phyloP scores from a whole-genome alignment of 106 monocot species.

The Acorus calamus region DNA sequence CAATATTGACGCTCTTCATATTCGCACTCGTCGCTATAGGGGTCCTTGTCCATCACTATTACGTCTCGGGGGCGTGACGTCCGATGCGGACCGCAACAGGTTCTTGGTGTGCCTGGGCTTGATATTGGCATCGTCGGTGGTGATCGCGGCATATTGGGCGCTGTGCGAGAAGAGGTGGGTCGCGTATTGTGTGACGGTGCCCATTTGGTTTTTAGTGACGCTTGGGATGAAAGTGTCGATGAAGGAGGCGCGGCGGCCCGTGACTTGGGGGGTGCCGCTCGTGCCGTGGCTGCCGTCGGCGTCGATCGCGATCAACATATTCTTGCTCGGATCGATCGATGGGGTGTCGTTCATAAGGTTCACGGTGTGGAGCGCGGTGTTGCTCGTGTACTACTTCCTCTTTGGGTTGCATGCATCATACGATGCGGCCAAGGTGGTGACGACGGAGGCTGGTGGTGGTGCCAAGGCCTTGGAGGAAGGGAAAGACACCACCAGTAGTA shows the following conservation, averaged over 20 bases:
- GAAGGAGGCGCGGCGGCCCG: slow-evolving; percentile 50
- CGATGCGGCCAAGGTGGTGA: slow-evolving; percentile 42
- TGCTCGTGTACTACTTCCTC: slow-evolving; percentile 60
- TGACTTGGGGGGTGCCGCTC: slow-evolving; percentile 62
- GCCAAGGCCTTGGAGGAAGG: too few relatives aligned
- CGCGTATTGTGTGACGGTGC: slow-evolving; percentile 30
- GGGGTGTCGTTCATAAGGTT: slow-evolving; percentile 54
- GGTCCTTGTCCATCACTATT: slow-evolving; percentile 58
- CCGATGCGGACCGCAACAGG: slow-evolving; percentile 26
- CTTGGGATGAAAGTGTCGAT: slow-evolving; percentile 21
- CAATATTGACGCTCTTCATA: slow-evolving; percentile 79
- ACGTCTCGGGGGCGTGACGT: slow-evolving; percentile 51
- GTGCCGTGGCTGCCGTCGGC: slow-evolving; percentile 81
- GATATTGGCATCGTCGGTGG: slow-evolving; percentile 42
- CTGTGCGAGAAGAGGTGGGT: slow-evolving; percentile 18
- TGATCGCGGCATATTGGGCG: slow-evolving; percentile 35
- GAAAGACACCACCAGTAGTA: too few relatives aligned
- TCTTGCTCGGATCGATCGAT: slow-evolving; percentile 73
- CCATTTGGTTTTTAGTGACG: slow-evolving; percentile 51
- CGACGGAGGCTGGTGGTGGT: too few relatives aligned
- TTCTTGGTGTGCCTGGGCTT: slow-evolving; percentile 19
- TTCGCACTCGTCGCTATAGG: slow-evolving; percentile 81
- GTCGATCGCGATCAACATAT: slow-evolving; percentile 59
- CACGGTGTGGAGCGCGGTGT: slow-evolving; percentile 34
- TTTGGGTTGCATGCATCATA: slow-evolving; percentile 69